phyloP scores from a whole-genome alignment of 768 basidiomycete species.

The Leccinum sublutescens region DNA sequence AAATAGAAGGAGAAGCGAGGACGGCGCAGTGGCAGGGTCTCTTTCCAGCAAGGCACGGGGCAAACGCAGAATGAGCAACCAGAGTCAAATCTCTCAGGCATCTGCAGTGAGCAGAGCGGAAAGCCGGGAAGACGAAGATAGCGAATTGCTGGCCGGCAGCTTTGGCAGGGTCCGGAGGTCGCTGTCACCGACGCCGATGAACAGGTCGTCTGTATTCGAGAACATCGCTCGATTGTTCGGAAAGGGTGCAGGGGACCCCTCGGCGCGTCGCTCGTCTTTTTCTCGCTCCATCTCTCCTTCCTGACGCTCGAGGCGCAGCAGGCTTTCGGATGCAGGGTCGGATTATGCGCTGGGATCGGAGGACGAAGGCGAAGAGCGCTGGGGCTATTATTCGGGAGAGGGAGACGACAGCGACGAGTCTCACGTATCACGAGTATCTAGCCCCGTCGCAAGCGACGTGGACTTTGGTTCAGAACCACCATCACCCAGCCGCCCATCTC shows the following conservation, averaged over 20 bases:
- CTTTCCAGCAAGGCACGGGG: slow-evolving; percentile 28
- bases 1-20: slow-evolving; percentile 50
- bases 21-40: slow-evolving; percentile 29
- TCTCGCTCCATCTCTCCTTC: slow-evolving; percentile 54
- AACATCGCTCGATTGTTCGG: slow-evolving; percentile 70
- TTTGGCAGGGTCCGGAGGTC: slow-evolving; percentile 31
- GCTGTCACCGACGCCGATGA: slow-evolving; percentile 38
- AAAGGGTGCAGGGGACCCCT: slow-evolving; percentile 41
- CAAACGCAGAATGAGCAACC: slow-evolving; percentile 46
- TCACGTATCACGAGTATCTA: slow-evolving; percentile 17
- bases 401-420: slow-evolving; percentile 51
- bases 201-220: slow-evolving; percentile 50
- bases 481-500: slow-evolving; percentile 46
- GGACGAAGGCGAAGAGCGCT: slow-evolving; percentile 69
- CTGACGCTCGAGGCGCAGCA: slow-evolving; percentile 46
- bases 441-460: slow-evolving; percentile 22
- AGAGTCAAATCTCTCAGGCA: slow-evolving; percentile 38
- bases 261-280: slow-evolving; percentile 50
- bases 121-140: slow-evolving; percentile 38
- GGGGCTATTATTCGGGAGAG: slow-evolving; percentile 91
- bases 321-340: slow-evolving; percentile 49
- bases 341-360: slow-evolving; percentile 49
- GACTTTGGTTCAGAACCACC: slow-evolving; percentile 40
- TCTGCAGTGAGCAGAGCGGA: slow-evolving; percentile 41
- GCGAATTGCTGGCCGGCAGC: slow-evolving; percentile 30